Evolutionary conservation across 176 grass and related monocot species (phyloP), one percentile per base, ranked within the genome.

Genomic region (Aegilops umbellulata): DNA sequence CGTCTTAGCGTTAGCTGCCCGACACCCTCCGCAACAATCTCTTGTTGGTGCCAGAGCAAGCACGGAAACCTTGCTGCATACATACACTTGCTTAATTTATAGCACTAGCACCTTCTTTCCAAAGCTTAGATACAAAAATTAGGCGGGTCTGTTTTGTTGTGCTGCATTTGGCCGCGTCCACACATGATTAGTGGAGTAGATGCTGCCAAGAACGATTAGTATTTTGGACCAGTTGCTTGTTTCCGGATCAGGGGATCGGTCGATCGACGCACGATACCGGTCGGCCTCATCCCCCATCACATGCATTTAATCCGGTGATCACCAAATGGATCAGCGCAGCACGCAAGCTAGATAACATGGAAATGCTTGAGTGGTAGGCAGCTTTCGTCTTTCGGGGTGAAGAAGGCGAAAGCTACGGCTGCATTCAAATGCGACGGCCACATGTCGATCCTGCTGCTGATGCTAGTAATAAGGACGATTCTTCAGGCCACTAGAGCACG

Each of bases 311-410:
- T 36, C 55, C 69, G 69, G 12, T 16, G 34, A 60, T 60, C 35
- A 1, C 55, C 19, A n/a, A 74, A 27, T 13, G 69, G 81, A 75
- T 74, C 19, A 16, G 16, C 14, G 30, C 23, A 60, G 69, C 5
- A 42, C 22, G 5, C 22, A 42, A 41, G 47, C 46, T 14, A 47
- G 70, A 74, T 74, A 75, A 79, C 65, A 88, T 73, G 62, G 83
- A 53, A 41, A 8, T 39, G 74, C 77, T 5, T 5, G 24, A 60
- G 44, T 46, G 82, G 69, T 23, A 14, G 76, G 4, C 76, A 75
- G 69, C 38, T 65, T 89, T 60, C 77, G 20, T 53, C 15, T 53
- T 53, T 16, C 0, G 16, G 16, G 44, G 5, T 15, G 6, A 17
- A 71, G 60, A 41, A 1, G 8, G 7, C 23, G 71, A 69, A 62